phyloP scores from a whole-genome alignment of 2,329 filamentous ascomycete genomes.

The Aspergillus udagawae region DNA sequence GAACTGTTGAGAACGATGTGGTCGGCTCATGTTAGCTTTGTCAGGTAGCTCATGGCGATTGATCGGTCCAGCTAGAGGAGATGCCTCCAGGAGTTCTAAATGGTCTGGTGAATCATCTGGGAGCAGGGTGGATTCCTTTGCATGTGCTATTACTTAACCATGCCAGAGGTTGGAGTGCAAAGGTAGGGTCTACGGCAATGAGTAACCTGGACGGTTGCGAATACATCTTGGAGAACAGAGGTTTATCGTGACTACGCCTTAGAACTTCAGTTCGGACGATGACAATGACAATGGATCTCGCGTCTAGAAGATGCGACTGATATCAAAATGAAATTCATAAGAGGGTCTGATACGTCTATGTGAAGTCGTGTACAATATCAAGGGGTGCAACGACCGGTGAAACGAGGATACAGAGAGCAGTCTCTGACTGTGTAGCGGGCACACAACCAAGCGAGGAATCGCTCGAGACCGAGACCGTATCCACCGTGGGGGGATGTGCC shows the following conservation, averaged over 20 bases:
- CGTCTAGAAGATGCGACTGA: not conserved
- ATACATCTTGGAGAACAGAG: too few relatives aligned
- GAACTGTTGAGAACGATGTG: too few relatives aligned
- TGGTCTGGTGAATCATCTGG: not conserved
- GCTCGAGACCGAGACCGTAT: conserved; percentile 88
- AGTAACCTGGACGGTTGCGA: too few relatives aligned
- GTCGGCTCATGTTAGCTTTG: too few relatives aligned
- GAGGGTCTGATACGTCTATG: not conserved
- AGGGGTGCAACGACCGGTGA: conserved; percentile 49
- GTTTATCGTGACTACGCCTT: too few relatives aligned
- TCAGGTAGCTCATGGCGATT: too few relatives aligned
- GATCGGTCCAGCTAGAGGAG: too few relatives aligned
- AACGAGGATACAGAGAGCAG: conserved; percentile 50
- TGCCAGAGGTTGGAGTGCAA: not conserved
- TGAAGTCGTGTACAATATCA: conserved; percentile 16
- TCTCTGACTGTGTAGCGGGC: conserved; percentile 63
- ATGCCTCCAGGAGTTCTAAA: too few relatives aligned
- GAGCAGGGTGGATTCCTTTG: not conserved
- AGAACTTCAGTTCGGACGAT: too few relatives aligned
- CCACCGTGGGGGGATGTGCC: conserved; percentile 89
- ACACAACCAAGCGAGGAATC: conserved; percentile 67
- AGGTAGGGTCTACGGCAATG: not conserved
- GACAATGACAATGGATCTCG: too few relatives aligned
- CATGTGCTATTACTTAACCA: not conserved
- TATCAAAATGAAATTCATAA: not conserved